phyloP scores from a whole-genome alignment of 1,139 yeast genomes.

The Ogataea hybrid region DNA sequence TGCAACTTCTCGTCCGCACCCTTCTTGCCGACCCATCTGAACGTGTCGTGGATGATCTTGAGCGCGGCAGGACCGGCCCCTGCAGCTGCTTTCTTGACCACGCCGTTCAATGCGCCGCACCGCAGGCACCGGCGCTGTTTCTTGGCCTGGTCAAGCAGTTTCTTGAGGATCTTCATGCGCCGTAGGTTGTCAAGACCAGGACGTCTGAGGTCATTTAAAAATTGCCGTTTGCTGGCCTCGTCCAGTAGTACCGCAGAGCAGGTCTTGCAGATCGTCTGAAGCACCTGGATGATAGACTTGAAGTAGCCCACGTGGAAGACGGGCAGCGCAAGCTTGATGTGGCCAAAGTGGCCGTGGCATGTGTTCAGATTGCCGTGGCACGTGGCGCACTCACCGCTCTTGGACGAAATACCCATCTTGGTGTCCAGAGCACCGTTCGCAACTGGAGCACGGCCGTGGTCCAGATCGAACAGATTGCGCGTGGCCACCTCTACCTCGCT shows the following conservation, averaged over 20 bases:
- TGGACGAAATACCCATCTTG: conserved; percentile 91
- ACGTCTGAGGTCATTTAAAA: conserved; percentile 71
- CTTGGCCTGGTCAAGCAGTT: conserved; percentile 86
- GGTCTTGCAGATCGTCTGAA: conserved; percentile 89
- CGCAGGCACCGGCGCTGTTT: conserved; percentile 88
- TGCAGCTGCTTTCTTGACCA: conserved; percentile 94
- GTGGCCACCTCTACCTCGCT: conserved; percentile 93
- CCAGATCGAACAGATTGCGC: conserved; percentile 87
- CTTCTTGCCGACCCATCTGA: conserved; percentile 93
- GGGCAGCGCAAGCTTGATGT: conserved; percentile 87
- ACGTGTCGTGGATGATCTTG: conserved; percentile 93
- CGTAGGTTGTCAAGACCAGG: conserved; percentile 90
- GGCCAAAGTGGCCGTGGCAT: conserved; percentile 99
- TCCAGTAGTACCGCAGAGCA: conserved; percentile 80
- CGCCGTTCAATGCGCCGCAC: conserved; percentile 92
- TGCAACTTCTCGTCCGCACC: conserved; percentile 77
- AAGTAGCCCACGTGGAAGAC: conserved; percentile 98
- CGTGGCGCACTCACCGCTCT: conserved; percentile 78
- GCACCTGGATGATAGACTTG: conserved; percentile 82
- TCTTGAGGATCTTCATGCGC: conserved; percentile 84
- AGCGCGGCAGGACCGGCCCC: conserved; percentile 89
- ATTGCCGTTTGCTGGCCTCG: conserved; percentile 67
- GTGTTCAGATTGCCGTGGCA: conserved; percentile 92
- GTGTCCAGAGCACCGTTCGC: conserved; percentile 87
- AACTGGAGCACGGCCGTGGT: conserved; percentile 79